These are phyloP conservation scores for Kalanchoe fedtschenkoi DNA, from an alignment of 164 flowering plant species.

Conservation along the genomic window DNA sequence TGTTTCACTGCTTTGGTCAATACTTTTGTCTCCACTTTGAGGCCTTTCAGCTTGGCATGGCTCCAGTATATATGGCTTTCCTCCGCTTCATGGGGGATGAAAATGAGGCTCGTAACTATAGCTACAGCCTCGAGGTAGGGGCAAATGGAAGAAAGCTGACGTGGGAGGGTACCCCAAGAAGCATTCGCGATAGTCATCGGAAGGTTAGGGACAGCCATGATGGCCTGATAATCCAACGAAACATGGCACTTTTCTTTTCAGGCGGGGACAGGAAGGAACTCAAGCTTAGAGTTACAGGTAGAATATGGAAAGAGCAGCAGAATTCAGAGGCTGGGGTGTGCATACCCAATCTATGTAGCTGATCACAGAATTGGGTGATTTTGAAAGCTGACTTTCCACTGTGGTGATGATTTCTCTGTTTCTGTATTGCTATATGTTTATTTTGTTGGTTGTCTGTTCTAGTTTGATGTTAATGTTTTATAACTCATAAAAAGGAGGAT, in stretches of 20 bases:
- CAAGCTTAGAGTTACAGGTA: slow-evolving; percentile 45
- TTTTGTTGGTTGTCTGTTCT: background rate
- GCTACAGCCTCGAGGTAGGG: slow-evolving; percentile 52
- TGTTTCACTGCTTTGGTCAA: slow-evolving; percentile 50
- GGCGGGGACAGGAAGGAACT: slow-evolving; percentile 52
- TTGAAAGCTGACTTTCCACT: background rate
- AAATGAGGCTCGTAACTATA: slow-evolving; percentile 32
- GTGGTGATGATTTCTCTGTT: background rate
- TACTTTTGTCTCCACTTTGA: slow-evolving; percentile 57
- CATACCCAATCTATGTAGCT: slow-evolving; percentile 33
- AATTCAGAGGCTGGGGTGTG: slow-evolving; percentile 35
- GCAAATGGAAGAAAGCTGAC: slow-evolving; percentile 42
- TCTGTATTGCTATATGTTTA: too few relatives aligned
- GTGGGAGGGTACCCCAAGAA: slow-evolving; percentile 58
- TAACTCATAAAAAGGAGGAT: background rate
- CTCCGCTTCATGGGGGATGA: slow-evolving; percentile 69
- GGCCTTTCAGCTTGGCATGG: slow-evolving; percentile 54
- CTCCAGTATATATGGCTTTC: slow-evolving; percentile 66
- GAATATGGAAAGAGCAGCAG: slow-evolving; percentile 57
- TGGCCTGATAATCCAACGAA: slow-evolving; percentile 47
- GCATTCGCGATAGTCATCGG: slow-evolving; percentile 51
- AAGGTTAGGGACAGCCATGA: slow-evolving; percentile 57
- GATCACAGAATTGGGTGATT: slow-evolving; percentile 3
- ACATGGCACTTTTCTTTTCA: slow-evolving; percentile 52
- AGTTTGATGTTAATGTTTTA: background rate